phyloP scores from a whole-genome alignment of 768 basidiomycete species.

The Scleroderma citrinum region DNA sequence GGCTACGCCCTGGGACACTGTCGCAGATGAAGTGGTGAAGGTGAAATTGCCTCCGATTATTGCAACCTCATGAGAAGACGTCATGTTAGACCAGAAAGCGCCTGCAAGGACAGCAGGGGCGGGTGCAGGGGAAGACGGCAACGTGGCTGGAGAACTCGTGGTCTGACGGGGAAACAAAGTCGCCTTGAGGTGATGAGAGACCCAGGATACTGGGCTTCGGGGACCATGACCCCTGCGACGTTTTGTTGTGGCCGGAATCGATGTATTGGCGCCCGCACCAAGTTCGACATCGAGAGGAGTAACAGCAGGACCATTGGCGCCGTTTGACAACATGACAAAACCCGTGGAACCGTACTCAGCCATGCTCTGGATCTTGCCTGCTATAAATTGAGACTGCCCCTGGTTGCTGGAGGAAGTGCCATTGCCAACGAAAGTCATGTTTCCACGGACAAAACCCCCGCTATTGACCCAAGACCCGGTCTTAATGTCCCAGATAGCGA shows the following conservation, averaged over 20 bases:
- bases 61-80: slow-evolving; percentile 56
- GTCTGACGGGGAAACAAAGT: slow-evolving; percentile 46
- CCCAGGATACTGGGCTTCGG: slow-evolving; percentile 39
- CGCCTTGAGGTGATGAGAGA: slow-evolving; percentile 41
- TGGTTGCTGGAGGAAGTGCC: slow-evolving; percentile 44
- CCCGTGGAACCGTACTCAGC: slow-evolving; percentile 70
- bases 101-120: slow-evolving; percentile 85
- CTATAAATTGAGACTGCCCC: slow-evolving; percentile 51
- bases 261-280: slow-evolving; percentile 30
- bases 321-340: slow-evolving; percentile 72
- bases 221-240: slow-evolving; percentile 35
- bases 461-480: slow-evolving; percentile 62
- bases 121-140: slow-evolving; percentile 52
- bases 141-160: slow-evolving; percentile 37
- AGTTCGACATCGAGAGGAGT: slow-evolving; percentile 58
- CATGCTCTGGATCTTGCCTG: slow-evolving; percentile 56
- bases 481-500: slow-evolving; percentile 69
- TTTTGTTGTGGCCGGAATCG: slow-evolving; percentile 26
- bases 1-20: slow-evolving; percentile 50
- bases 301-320: slow-evolving; percentile 53
- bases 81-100: slow-evolving; percentile 82
- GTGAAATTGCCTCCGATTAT: slow-evolving; percentile 92
- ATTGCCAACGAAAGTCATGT: slow-evolving; percentile 64
- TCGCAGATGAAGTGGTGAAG: slow-evolving; percentile 37
- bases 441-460: slow-evolving; percentile 69